phyloP scores from a whole-genome alignment of 148 eudicot genomes.

The Vaccinium corymbosum region DNA sequence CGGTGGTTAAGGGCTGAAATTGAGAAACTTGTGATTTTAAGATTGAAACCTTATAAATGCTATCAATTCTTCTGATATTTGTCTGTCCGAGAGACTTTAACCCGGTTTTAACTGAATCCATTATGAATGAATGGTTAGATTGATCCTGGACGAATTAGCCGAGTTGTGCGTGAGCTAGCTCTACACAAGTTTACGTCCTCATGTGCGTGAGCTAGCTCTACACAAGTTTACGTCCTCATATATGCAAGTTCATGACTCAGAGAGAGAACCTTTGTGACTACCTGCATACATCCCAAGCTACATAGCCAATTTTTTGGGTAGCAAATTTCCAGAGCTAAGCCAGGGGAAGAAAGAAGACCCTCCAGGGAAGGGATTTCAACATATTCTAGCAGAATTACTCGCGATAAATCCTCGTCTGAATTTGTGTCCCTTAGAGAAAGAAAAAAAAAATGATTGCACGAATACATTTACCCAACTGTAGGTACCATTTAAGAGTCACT shows the following conservation, averaged over 20 bases:
- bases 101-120: too few relatives aligned
- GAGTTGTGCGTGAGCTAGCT: background rate
- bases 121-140: too few relatives aligned
- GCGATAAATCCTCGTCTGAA: background rate
- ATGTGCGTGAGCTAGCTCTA: background rate
- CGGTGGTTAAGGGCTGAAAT: too few relatives aligned
- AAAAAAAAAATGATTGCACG: background rate
- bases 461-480: background rate
- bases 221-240: background rate
- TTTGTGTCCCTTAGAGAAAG: background rate
- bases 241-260: background rate
- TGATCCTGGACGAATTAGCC: background rate
- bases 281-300: background rate
- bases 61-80: too few relatives aligned
- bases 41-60: too few relatives aligned
- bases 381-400: background rate
- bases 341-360: background rate
- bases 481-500: slow-evolving; percentile 9
- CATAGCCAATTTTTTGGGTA: background rate
- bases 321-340: background rate
- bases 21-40: too few relatives aligned
- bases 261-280: background rate
- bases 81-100: too few relatives aligned
- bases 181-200: background rate
- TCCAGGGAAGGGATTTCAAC: background rate